These are phyloP conservation scores for Entomortierella chlamydospora DNA, from an alignment of 192 early-diverging fungal genomes.

Conservation along the genomic window DNA sequence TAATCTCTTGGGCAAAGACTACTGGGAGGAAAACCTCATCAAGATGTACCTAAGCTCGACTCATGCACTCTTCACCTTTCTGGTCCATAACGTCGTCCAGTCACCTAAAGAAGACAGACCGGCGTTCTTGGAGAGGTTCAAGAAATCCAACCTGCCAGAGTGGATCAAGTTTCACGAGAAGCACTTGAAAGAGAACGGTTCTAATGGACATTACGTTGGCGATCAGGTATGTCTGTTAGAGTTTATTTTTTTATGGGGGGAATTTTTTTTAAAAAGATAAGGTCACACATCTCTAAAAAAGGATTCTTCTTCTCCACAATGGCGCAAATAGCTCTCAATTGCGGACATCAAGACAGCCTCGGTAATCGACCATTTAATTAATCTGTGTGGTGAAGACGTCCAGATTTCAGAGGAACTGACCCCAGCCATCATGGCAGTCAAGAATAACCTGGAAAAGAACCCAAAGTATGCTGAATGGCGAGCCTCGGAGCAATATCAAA, in stretches of 20 bases:
- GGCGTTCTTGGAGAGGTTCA: conserved; percentile 23
- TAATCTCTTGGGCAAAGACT: conserved; percentile 15
- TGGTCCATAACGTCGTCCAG: conserved; percentile 22
- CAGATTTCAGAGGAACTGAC: conserved; percentile 33
- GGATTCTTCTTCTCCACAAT: neutral
- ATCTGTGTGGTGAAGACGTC: conserved; percentile 12
- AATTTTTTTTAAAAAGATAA: too few relatives aligned
- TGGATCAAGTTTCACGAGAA: conserved; percentile 32
- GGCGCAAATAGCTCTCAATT: conserved; percentile 12
- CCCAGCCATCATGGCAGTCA: conserved; percentile 45
- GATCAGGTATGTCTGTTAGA: conserved; percentile 11
- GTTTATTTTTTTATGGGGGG: too few relatives aligned
- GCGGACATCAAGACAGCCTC: conserved; percentile 47
- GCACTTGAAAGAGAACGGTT: conserved; percentile 25
- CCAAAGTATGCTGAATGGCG: conserved; percentile 35
- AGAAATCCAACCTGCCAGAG: conserved; percentile 11
- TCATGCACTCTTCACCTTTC: conserved; percentile 21
- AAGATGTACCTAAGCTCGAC: conserved; percentile 40
- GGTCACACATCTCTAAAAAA: too few relatives aligned
- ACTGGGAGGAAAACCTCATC: conserved; percentile 31
- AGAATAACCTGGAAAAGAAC: conserved; percentile 30
- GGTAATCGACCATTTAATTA: conserved; percentile 27
- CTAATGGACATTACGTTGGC: conserved; percentile 44
- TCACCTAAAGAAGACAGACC: conserved; percentile 20
- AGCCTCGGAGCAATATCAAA: conserved; percentile 26